Evolutionary conservation across 306 rosid species (phyloP).

Genomic region (Echinosophora koreensis): DNA sequence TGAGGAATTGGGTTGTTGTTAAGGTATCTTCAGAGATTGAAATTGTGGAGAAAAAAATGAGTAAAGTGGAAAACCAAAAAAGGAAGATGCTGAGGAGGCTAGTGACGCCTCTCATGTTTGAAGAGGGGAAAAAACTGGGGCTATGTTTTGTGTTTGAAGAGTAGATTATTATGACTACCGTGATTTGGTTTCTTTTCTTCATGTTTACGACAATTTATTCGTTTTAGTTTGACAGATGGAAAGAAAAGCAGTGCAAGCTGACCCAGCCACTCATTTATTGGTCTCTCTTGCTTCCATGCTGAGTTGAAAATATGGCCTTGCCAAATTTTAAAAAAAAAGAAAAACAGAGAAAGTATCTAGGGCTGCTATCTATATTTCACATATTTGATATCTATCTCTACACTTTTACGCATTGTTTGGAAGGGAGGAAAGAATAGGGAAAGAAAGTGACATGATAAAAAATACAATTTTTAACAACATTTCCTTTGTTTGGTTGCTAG

Average conservation of each 20-base stretch:
- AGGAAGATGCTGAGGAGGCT: conserved; percentile 41
- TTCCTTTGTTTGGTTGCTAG: too few species aligned
- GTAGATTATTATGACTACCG: conserved; percentile 21
- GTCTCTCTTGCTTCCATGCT: background rate
- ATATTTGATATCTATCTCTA: too few species aligned
- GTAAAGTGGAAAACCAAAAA: conserved; percentile 34
- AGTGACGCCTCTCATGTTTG: conserved; percentile 53
- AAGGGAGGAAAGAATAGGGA: too few species aligned
- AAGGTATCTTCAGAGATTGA: conserved; percentile 57
- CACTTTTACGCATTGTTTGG: too few species aligned
- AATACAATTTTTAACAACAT: too few species aligned
- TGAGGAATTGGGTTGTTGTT: conserved; percentile 57
- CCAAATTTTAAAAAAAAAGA: conserved; percentile 6
- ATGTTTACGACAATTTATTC: conserved; percentile 31
- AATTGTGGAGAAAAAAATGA: conserved; percentile 41
- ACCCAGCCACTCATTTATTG: conserved; percentile 28
- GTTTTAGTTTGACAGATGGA: conserved; percentile 29
- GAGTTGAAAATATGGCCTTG: too few species aligned
- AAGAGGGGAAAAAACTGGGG: background rate
- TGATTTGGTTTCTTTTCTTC: conserved; percentile 41
- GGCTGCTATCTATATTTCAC: too few species aligned
- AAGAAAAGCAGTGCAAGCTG: conserved; percentile 31
- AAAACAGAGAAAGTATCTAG: too few species aligned
- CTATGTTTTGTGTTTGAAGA: conserved; percentile 9
- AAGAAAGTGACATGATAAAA: too few species aligned